Evolutionary conservation across 768 basidiomycete genomes (phyloP), one percentile per base, ranked within the genome.

Genomic region (Trametes cinnabarina): DNA sequence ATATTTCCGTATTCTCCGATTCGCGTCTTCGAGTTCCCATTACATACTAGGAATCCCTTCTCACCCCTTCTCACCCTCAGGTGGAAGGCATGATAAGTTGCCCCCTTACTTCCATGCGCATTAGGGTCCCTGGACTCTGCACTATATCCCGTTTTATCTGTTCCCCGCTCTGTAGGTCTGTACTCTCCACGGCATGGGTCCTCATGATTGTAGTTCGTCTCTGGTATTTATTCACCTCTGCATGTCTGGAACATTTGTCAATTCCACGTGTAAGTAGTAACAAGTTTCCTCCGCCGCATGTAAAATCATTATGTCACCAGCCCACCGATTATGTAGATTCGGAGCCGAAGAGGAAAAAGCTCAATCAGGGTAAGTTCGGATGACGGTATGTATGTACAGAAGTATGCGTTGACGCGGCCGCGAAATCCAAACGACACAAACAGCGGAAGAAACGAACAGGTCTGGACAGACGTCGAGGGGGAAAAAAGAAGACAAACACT

Each of bases 351-450:
- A 15, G 30, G 51, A n/a, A 25, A 25, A 19, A n/a, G 12, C 30
- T 32, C 30, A 12, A 43, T 34, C 46, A 35, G 20, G 46, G 46
- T 35, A 17, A 40, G 35, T 55, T 28, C n/a, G 49, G 54, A 47
- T 40, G 54, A 47, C 54, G 46, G 28, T 32, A 19, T 55, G 54
- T 55, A 55, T 55, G 39, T 55, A 55, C 54, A 55, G 46, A 43
- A 47, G 26, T 46, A 40, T 47, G 54, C 39, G 54, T 55, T 26
- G 54, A 46, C 46, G 37, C 37, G 23, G 49, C 20, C 49, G 37
- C 22, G 49, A 50, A 50, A 50, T 41, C 54, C 54, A 30, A 32
- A 47, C 46, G 25, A 57, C 43, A 47, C n/a, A 43, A 25, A 11
- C 52, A 43, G 28, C 30, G 8, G 39, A n/a, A 22, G 47, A 25